Evolutionary conservation across 2,329 filamentous ascomycete genomes (phyloP).

Genomic region (Scolecobasidium constrictum): DNA sequence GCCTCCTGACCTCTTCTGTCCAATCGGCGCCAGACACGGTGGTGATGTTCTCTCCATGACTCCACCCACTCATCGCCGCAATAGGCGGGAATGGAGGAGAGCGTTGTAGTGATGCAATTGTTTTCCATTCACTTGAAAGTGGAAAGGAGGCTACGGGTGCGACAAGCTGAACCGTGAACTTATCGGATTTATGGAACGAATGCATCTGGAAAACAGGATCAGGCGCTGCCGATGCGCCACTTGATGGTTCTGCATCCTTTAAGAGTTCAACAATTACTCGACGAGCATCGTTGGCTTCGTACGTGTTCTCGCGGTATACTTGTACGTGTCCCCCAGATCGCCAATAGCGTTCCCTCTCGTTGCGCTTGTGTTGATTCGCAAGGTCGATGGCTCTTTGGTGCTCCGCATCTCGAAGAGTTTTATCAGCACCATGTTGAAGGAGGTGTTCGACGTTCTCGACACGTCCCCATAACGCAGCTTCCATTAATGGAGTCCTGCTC

Average conservation of each 20-base stretch:
- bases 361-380: background rate
- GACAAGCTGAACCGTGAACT: background rate
- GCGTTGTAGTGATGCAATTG: no score
- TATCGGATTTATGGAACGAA: background rate
- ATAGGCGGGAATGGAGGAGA: constrained; percentile 2
- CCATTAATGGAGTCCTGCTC: constrained; percentile 4
- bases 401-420: constrained; percentile 3
- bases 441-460: constrained; percentile 1
- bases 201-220: background rate
- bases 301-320: background rate
- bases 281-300: background rate
- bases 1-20: constrained; percentile 4
- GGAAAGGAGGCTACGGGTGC: background rate
- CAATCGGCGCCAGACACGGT: constrained; percentile 2
- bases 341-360: background rate
- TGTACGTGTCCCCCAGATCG: background rate
- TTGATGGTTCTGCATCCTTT: constrained; percentile 4
- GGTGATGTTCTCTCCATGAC: background rate
- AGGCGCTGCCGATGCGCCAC: background rate
- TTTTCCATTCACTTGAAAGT: background rate
- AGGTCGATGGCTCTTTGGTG: constrained; percentile 1
- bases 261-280: background rate
- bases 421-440: background rate
- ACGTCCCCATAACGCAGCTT: constrained; percentile 6
- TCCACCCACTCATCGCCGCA: constrained; percentile 2